Evolutionary conservation across 139 green algal species (phyloP), one percentile per base, ranked within the genome.

Genomic region (Chlamydomonas eustigma): DNA sequence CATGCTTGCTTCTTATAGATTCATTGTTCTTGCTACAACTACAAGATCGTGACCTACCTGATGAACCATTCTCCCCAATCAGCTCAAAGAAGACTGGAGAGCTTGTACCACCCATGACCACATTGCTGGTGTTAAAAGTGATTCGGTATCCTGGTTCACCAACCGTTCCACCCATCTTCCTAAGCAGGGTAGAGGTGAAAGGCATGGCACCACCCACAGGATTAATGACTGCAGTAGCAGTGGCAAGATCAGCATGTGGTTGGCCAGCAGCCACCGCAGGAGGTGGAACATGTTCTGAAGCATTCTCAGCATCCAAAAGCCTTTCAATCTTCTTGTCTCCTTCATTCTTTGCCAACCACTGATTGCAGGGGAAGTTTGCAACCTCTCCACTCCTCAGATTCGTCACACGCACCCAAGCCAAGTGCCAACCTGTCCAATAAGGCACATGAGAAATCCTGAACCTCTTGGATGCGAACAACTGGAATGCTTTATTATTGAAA

Each of bases 11-110:
- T n/a, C n/a, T n/a, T n/a, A n/a, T n/a, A n/a, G n/a, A n/a, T n/a
- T n/a, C n/a, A n/a, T n/a, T n/a, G n/a, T n/a, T n/a, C n/a, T n/a
- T n/a, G n/a, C n/a, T n/a, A n/a, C n/a, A n/a, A n/a, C n/a, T n/a
- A n/a, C n/a, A n/a, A n/a, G n/a, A n/a, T n/a, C n/a, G n/a, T n/a
- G n/a, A 18, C 44, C 18, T 18, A 58, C 44, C 44, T 39, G 85
- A 89, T 3, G 77, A 84, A 37, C 83, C 84, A 34, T 86, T 74
- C n/a, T 86, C 80, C 3, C 89, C 89, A n/a, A 91, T 81, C 31
- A 94, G 74, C 79, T 94, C 88, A 75, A 94, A 91, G 65, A 84
- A 90, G 1, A 94, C 86, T 35, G 80, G 80, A 37, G 74, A 65
- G 30, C 33, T 77, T 3, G 84, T 88, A 58, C 78, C 75, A 37